These are phyloP conservation scores for Corylus americana DNA, from an alignment of 306 rosid genomes.

Conservation along the genomic window DNA sequence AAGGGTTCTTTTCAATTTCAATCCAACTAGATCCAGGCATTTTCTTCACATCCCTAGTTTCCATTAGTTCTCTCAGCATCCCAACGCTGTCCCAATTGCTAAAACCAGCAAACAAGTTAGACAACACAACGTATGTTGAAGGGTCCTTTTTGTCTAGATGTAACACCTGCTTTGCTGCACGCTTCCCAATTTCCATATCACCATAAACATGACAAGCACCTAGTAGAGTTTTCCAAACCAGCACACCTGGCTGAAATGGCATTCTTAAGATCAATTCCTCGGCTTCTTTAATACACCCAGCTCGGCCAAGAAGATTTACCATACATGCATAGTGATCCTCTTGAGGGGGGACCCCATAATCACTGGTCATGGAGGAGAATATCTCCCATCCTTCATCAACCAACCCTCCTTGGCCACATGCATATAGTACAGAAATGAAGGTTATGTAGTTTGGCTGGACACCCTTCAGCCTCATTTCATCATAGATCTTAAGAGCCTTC, in stretches of 20 bases:
- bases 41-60: slow-evolving; percentile 63
- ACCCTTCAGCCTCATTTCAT: slow-evolving; percentile 53
- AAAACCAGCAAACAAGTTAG: slow-evolving; percentile 66
- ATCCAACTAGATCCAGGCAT: slow-evolving; percentile 76
- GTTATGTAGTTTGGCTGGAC: slow-evolving; percentile 66
- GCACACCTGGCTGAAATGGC: slow-evolving; percentile 58
- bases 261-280: slow-evolving; percentile 56
- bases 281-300: slow-evolving; percentile 67
- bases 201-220: slow-evolving; percentile 69
- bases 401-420: slow-evolving; percentile 78
- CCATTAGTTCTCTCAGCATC: slow-evolving; percentile 64
- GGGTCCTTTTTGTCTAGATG: slow-evolving; percentile 51
- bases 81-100: slow-evolving; percentile 61
- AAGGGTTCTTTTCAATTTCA: slow-evolving; percentile 18
- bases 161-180: slow-evolving; percentile 57
- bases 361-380: slow-evolving; percentile 55
- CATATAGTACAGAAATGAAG: slow-evolving; percentile 69
- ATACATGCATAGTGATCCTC: slow-evolving; percentile 80
- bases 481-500: slow-evolving; percentile 66
- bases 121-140: slow-evolving; percentile 64
- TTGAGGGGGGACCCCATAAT: slow-evolving; percentile 55
- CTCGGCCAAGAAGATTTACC: slow-evolving; percentile 72
- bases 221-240: slow-evolving; percentile 79
- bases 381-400: slow-evolving; percentile 60
- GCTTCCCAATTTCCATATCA: slow-evolving; percentile 57